Evolutionary conservation across 108 stramenopile genomes (phyloP).

Genomic region (Skeletonema tropicum): DNA sequence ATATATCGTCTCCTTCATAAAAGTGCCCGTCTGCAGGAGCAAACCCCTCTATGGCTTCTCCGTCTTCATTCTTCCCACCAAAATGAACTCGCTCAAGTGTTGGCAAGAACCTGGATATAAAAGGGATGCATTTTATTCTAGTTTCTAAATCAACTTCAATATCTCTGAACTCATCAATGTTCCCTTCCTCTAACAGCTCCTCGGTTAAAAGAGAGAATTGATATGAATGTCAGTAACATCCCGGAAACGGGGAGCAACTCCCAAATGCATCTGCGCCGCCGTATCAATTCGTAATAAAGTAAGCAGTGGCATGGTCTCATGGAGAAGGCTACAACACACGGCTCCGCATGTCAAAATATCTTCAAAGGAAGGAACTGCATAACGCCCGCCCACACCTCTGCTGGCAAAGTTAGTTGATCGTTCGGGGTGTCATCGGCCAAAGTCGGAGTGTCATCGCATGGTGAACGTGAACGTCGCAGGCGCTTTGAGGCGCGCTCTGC

Average conservation of each 20-base stretch:
- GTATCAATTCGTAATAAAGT: background rate
- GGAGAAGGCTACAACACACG: background rate
- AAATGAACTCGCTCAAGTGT: conserved; percentile 8
- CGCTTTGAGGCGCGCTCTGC: background rate
- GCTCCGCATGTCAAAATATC: background rate
- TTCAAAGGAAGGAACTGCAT: background rate
- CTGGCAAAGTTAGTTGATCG: background rate
- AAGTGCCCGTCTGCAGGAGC: background rate
- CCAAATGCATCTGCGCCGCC: background rate
- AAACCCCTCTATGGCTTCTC: background rate
- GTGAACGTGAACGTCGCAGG: background rate
- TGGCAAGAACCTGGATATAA: background rate
- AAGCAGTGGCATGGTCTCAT: conserved; percentile 1
- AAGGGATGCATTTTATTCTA: background rate
- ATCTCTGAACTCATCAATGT: background rate
- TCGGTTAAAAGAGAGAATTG: conserved; percentile 1
- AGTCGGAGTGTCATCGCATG: background rate
- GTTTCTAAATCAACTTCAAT: background rate
- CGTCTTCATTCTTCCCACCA: background rate
- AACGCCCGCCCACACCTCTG: conserved; percentile 8
- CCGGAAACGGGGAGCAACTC: conserved; percentile 2
- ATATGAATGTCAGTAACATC: conserved; percentile 9
- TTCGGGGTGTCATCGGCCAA: background rate
- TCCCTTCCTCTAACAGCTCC: background rate
- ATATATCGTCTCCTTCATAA: background rate